Base-by-base conservation (phyloP, 2,329 filamentous ascomycete species). In the Penicillium sp. region DNA sequence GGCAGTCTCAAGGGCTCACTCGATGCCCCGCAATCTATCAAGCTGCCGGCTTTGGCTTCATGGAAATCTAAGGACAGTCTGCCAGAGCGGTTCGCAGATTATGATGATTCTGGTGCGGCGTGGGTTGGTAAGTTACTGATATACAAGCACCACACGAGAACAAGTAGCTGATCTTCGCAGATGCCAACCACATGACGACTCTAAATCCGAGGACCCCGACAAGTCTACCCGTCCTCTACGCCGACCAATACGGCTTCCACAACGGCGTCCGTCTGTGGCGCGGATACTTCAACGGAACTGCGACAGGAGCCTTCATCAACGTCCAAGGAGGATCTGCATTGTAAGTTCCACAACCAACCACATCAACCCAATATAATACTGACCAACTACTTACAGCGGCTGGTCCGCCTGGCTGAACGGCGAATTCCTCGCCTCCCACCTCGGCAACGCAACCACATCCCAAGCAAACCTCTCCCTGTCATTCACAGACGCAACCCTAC, bases 391-490 rank as follows among this genome's bases (percentile, higher is more conserved):
- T 18, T 3, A 6, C 35, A 68, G 82, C 55, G 83, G 82, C 16
- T 85, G 78, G 70, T 82, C 77, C 4, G 82, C 78, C 23, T 85
- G 79, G 77, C 68, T 86, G 0, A 86, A 86, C 66, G 80, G 80
- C 9, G 64, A 77, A 6, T 82, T 81, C 65, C 66, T 86, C 7
- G 82, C 82, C 21, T 84, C 82, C 0, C 81, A 76, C 67, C 72
- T 82, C 6, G 84, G 84, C 35, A 47, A 50, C 27, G 56, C 64
- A 3, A 51, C 58, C 13, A 47, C 48, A 13, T 56, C 59, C 13
- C 64, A 65, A 54, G 61, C 56, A 35, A 68, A 65, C 48, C 57
- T 64, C 3, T 74, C 76, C 0, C 73, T 86, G 21, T 77, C 78
- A 0, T 84, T 86, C 64, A 65, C 72, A 40, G 81, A 82, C 46